Evolutionary conservation across 2,329 filamentous ascomycete species (phyloP), one percentile per base, ranked within the genome.

Genomic region (Botrytis tulipae): DNA sequence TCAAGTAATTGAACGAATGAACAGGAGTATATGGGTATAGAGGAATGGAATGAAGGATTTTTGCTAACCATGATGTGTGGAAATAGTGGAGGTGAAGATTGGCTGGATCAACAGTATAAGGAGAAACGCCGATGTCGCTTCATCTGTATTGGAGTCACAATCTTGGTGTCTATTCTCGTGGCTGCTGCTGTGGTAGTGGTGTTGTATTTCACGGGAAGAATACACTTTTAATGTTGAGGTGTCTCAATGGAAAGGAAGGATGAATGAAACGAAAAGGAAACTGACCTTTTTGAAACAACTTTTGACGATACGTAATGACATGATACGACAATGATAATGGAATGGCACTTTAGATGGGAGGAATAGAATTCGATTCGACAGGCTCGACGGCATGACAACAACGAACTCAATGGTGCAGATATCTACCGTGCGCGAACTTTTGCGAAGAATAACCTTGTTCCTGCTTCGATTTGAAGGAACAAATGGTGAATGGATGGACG

Each of bases 61-160:
- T 54, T 25, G 63, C 29, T 51, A 51, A 62, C 57, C 20, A 40
- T 68, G 32, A 42, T 70, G 48, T 73, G 59, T 68, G 57, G n/a
- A 51, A 46, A 73, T 72, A 80, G 66, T n/a, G 66, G 48, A 42
- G 48, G 78, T 16, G 75, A 80, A 59, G 78, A 80, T 59, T 82
- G 80, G 80, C 73, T 82, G 42, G 71, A 71, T n/a, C 78, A 80
- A 74, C 80, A 82, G 74, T 76, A 75, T 25, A 77, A 74, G 54
- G 78, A 82, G 70, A 80, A 79, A 77, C 71, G 79, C 35, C 75
- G 76, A 44, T 80, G 78, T 63, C 75, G 76, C 48, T 69, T 73
- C n/a, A 73, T 77, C 9, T 80, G 77, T 48, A 65, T 76, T 18
- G 73, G 70, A 32, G 78, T 80, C 51, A 77, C 78, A 20, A 40